Percentiles rank a stretch among this genome's conserved stretches.
Conservation (phyloP, 306 rosid genomes). For the Gleditsia sinensis region DNA sequence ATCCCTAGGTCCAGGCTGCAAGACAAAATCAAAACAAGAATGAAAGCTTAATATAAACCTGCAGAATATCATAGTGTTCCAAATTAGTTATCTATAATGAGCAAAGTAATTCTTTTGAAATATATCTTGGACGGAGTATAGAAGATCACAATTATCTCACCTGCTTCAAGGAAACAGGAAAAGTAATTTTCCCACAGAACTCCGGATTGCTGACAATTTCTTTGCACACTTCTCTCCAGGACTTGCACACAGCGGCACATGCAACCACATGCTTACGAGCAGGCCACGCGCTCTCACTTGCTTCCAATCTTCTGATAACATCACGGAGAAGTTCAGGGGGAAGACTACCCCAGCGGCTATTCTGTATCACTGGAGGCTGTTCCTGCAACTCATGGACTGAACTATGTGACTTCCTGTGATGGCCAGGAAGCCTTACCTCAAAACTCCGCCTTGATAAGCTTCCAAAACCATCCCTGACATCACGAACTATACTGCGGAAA, state of each 20-base stretch:
- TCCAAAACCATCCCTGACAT: constrained; percentile 84
- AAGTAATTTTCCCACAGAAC: constrained; percentile 80
- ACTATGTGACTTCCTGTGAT: constrained; percentile 67
- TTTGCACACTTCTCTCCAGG: constrained; percentile 95
- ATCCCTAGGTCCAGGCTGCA: constrained; percentile 88
- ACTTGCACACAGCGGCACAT: constrained; percentile 82
- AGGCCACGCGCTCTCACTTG: constrained; percentile 87
- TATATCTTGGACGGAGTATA: neutral
- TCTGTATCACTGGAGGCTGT: constrained; percentile 50
- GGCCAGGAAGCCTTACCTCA: constrained; percentile 76
- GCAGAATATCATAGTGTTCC: neutral
- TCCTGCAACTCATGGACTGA: constrained; percentile 66
- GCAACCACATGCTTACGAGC: constrained; percentile 78
- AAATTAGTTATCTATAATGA: neutral
- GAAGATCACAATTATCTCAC: constrained; percentile 41
- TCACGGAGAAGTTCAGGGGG: constrained; percentile 88
- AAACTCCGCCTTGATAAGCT: constrained; percentile 84
- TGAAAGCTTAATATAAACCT: neutral
- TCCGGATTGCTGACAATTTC: constrained; percentile 78
- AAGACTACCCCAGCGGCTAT: constrained; percentile 81
- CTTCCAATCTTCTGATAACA: constrained; percentile 81
- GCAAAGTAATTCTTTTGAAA: neutral
- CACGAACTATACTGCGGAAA: constrained; percentile 87
- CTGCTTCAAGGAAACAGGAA: constrained; percentile 90
- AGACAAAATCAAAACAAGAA: neutral